These are phyloP conservation scores for Alternaria viburni DNA, from an alignment of 2,329 filamentous ascomycete genomes.

Conservation along the genomic window DNA sequence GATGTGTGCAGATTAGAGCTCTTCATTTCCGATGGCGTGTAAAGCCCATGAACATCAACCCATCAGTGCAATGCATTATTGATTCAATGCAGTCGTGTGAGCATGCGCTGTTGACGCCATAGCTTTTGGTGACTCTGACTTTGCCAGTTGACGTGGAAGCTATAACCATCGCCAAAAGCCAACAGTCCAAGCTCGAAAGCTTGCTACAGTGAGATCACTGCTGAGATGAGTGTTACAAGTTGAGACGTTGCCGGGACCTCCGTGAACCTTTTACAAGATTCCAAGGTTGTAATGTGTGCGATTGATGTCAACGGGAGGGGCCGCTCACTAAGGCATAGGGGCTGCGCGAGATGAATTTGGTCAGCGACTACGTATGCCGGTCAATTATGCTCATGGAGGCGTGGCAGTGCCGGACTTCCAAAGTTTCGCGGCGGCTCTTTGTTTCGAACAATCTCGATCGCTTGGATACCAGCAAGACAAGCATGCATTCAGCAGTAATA, in stretches of 20 bases:
- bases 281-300: background rate
- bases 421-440: background rate
- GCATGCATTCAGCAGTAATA: background rate
- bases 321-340: background rate
- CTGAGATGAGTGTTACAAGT: background rate
- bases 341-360: background rate
- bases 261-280: background rate
- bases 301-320: background rate
- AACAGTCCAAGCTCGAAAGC: slow-evolving; percentile 1
- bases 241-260: background rate
- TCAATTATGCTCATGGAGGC: background rate
- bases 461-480: background rate
- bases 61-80: background rate
- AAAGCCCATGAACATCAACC: background rate
- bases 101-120: background rate
- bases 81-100: background rate
- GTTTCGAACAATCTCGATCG: background rate
- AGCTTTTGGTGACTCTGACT: slow-evolving; percentile 7
- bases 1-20: background rate
- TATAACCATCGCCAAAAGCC: background rate
- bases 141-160: background rate
- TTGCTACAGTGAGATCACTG: background rate
- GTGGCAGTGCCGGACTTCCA: background rate
- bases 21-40: slow-evolving; percentile 3
- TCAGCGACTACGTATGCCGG: background rate